These are phyloP conservation scores for Chrysosphaeria jannelii DNA, from an alignment of 2,329 filamentous ascomycete species.

Conservation along the genomic window DNA sequence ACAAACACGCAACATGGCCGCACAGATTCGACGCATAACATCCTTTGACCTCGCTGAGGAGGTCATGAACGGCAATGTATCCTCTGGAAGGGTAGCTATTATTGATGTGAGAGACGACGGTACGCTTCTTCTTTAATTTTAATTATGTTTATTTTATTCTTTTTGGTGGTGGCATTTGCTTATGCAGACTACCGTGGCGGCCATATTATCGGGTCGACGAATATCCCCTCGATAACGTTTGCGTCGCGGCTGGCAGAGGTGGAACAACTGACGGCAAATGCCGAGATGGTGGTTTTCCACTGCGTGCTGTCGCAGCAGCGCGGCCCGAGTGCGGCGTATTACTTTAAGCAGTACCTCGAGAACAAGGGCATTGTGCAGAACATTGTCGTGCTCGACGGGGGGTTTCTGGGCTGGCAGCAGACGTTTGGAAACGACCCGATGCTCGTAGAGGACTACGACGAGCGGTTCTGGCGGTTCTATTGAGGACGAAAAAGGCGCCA, in stretches of 20 bases:
- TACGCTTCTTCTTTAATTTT: too few species aligned
- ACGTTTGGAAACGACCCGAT: slow-evolving; percentile 44
- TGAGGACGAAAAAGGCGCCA: too few species aligned
- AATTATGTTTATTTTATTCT: too few species aligned
- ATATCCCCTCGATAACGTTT: slow-evolving; percentile 44
- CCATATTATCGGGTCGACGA: slow-evolving; percentile 49
- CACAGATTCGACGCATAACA: too few species aligned
- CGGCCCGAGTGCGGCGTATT: slow-evolving; percentile 56
- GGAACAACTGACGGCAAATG: slow-evolving; percentile 44
- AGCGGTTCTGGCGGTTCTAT: slow-evolving; percentile 51
- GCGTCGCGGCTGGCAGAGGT: slow-evolving; percentile 57
- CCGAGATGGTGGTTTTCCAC: slow-evolving; percentile 74
- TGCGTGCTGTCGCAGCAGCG: slow-evolving; percentile 78
- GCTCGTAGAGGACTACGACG: slow-evolving; percentile 58
- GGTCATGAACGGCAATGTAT: too few species aligned
- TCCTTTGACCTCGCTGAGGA: too few species aligned
- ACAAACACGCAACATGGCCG: too few species aligned
- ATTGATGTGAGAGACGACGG: too few species aligned
- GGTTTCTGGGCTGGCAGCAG: slow-evolving; percentile 78
- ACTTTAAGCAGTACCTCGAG: slow-evolving; percentile 38
- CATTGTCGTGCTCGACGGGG: slow-evolving; percentile 54
- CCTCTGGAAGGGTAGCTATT: too few species aligned
- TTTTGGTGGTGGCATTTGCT: too few species aligned
- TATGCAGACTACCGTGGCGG: slow-evolving; percentile 66
- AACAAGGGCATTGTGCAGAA: slow-evolving; percentile 21